Base-by-base conservation (phyloP, 768 basidiomycete genomes). In the Coprinellus micaceus region DNA sequence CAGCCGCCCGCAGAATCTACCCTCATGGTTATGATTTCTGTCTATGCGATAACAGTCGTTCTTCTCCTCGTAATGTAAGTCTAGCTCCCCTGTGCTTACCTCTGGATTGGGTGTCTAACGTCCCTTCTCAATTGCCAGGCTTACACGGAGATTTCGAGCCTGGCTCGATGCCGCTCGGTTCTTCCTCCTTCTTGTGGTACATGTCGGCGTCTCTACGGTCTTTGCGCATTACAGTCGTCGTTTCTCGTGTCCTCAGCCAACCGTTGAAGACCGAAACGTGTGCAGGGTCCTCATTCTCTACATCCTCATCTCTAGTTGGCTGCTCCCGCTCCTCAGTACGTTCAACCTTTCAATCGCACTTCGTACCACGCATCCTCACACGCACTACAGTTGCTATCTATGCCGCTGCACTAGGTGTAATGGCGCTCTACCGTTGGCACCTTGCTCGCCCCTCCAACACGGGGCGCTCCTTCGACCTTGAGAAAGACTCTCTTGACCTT, bases 341-440 rank as follows among this genome's bases (percentile, higher is more conserved):
- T 61, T 22, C 29, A 47, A 12, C 19, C 24, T 41, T 17, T 30
- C 28, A 29, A 5, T 49, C 21, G 29, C n/a, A 26, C n/a, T 11
- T 7, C 28, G 11, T 19, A 2, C 24, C 21, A 25, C 19, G 10
- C 11, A 49, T 11, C 46, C 52, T 45, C 55, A 67, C 40, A 12
- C 41, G 24, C 6, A 36, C 24, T 21, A 36, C 43, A 82, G 82
- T 82, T 40, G 26, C 75, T n/a, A 22, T 70, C 19, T 83, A 83
- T 54, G 64, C 72, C 6, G 56, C 53, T n/a, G 74, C 75, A 45
- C 75, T 83, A 50, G 70, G 68, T 12, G 19, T 69, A 17, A 64
- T 74, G 56, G 65, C 75, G 41, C 71, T 69, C 61, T 71, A 73
- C 52, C 69, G 71, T 21, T 46, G 60, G 22, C n/a, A 26, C 19